Base-by-base conservation (phyloP, 1,139 yeast genomes). In the Blastobotrys ciferrii region DNA sequence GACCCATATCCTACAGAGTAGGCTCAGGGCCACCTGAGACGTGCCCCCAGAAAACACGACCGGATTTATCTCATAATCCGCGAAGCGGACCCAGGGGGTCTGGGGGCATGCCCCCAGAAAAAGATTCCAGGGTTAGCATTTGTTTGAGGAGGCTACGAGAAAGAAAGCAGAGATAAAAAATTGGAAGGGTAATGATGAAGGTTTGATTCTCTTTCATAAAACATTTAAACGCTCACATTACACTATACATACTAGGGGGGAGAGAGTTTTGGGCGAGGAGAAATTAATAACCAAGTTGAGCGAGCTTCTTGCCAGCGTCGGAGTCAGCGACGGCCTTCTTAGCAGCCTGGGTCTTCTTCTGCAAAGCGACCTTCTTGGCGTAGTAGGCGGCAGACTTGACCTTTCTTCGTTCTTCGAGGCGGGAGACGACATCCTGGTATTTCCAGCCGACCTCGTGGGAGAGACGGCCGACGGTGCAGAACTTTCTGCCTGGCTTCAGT, bases 401-500 rank as follows among this genome's bases (percentile, higher is more conserved):
- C 87, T 88, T 91, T 82, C 99, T 87, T 92, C 95, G 92, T 78
- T 89, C 98, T 83, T 92, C 98, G 75, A 92, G 87, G 75, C 91
- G 84, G 72, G 87, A 88, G 68, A 92, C 98, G 72, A 94, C 85
- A 63, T 94, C 89, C 80, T 91, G 95, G 95, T 92, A 94, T 79
- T 91, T 92, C 98, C 98, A 92, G 76, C 99, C 99, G 67, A 92
- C 98, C 72, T 96, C 85, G 68, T 94, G 76, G 63, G 96, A 85
- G 74, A 91, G 83, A 76, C 92, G 89, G 75, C 96, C 96, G 68
- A 94, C 89, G 64, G 98, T 87, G 77, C 97, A 87, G 95, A 84
- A 92, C 81, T 92, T 92, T 86, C 98, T 91, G 76, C 99, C 99
- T 76, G 91, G 98, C 81, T 89, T 91, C 78, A 92, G 87, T 85